Evolutionary conservation across 305 asterid genomes (phyloP).

Genomic region (Stenogyne calaminthoides): DNA sequence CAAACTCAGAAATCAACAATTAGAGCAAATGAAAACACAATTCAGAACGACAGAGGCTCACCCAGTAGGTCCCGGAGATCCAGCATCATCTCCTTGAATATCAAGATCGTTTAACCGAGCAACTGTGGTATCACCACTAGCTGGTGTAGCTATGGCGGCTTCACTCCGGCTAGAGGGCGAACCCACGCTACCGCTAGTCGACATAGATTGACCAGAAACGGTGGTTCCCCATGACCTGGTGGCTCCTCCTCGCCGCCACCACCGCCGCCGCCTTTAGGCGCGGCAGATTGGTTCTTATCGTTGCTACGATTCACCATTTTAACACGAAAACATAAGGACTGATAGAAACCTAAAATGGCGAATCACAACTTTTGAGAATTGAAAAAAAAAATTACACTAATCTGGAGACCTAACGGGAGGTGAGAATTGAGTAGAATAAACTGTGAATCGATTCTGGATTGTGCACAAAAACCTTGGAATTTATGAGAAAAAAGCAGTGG

Average conservation of each 20-base stretch:
- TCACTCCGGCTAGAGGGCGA: conserved; percentile 86
- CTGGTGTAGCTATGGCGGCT: conserved; percentile 69
- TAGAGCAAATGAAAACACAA: conserved; percentile 2
- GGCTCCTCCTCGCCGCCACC: conserved; percentile 15
- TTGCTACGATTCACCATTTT: conserved; percentile 50
- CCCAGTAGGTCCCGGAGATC: conserved; percentile 73
- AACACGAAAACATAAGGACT: conserved; percentile 7
- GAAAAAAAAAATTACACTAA: not conserved
- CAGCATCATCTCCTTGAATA: conserved; percentile 78
- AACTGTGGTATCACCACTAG: conserved; percentile 59
- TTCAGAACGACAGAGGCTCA: conserved; percentile 36
- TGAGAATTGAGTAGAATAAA: conserved; percentile 23
- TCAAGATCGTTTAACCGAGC: conserved; percentile 60
- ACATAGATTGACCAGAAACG: conserved; percentile 77
- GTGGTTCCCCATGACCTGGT: conserved; percentile 73
- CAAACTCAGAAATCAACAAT: conserved; percentile 6
- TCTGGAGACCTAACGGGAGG: conserved; percentile 12
- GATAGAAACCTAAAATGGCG: conserved; percentile 1
- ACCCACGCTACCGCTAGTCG: conserved; percentile 80
- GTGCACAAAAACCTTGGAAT: conserved; percentile 17
- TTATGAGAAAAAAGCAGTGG: conserved; percentile 6
- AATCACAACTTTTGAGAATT: conserved; percentile 1
- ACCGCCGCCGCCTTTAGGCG: conserved; percentile 49
- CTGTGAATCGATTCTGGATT: not conserved
- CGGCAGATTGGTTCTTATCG: conserved; percentile 40